A percentile compares a stretch with the other conserved stretches of the same genome.
phyloP scores from a whole-genome alignment of 2,329 filamentous ascomycete species.

The Colletotrichum lupini region DNA sequence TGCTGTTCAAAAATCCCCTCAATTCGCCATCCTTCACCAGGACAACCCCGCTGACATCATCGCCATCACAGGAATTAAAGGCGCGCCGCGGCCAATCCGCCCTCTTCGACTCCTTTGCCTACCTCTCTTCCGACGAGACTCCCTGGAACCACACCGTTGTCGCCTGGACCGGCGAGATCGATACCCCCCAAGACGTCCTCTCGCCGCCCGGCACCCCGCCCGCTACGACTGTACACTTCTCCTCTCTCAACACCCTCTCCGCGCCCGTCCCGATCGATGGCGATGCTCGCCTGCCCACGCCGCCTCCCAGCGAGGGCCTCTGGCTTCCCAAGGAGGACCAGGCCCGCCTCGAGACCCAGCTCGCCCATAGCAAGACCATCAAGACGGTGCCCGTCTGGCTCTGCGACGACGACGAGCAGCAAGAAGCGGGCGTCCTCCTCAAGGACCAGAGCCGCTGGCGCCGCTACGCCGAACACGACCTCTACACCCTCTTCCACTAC shows the following conservation, averaged over 20 bases:
- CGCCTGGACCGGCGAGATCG: conserved; percentile 93
- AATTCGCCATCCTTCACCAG: not conserved
- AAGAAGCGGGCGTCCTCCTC: conserved; percentile 75
- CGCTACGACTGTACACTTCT: conserved; percentile 60
- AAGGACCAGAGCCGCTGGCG: conserved; percentile 90
- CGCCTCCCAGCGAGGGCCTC: conserved; percentile 74
- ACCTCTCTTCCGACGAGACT: conserved; percentile 84
- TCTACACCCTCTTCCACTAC: conserved; percentile 96
- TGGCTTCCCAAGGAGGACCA: conserved; percentile 78
- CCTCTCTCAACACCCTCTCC: conserved; percentile 77
- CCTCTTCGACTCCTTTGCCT: conserved; percentile 89
- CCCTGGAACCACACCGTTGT: conserved; percentile 94
- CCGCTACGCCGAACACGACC: conserved; percentile 88
- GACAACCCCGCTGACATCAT: conserved; percentile 28
- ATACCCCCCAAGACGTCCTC: conserved; percentile 57
- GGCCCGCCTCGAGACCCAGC: conserved; percentile 76
- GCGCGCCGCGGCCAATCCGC: conserved; percentile 88
- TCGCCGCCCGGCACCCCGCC: conserved; percentile 61
- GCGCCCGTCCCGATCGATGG: conserved; percentile 82
- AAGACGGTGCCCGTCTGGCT: conserved; percentile 92
- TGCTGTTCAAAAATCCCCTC: not conserved
- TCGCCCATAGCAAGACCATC: conserved; percentile 79
- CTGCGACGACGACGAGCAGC: conserved; percentile 77
- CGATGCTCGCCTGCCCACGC: conserved; percentile 63
- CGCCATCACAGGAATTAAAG: conserved; percentile 71